These are phyloP conservation scores for Fusarium torulosum DNA, from an alignment of 2,329 filamentous ascomycete species.

Conservation along the genomic window DNA sequence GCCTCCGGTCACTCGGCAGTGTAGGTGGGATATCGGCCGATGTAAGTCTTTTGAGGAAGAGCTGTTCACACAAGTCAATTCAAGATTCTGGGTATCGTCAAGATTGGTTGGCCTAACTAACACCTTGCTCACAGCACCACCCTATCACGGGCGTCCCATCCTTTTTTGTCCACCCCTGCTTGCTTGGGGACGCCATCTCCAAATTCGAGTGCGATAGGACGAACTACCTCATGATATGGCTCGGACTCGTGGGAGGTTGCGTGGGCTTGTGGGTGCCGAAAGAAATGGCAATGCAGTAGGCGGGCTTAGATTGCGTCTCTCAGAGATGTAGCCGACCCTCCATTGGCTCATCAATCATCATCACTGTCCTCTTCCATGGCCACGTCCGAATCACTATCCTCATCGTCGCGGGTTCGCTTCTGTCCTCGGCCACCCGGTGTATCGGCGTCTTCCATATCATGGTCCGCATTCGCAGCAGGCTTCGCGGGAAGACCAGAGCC, in stretches of 20 bases:
- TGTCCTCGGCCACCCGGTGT: slow-evolving; percentile 69
- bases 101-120: slow-evolving; percentile 57
- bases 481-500: slow-evolving; percentile 60
- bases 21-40: slow-evolving; percentile 82
- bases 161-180: slow-evolving; percentile 95
- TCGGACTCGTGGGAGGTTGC: slow-evolving; percentile 85
- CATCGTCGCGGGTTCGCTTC: slow-evolving; percentile 77
- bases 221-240: slow-evolving; percentile 87
- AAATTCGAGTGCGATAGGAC: slow-evolving; percentile 71
- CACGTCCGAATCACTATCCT: slow-evolving; percentile 76
- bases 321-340: slow-evolving; percentile 37
- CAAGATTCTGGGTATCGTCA: slow-evolving; percentile 48
- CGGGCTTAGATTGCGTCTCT: slow-evolving; percentile 26
- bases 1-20: slow-evolving; percentile 70
- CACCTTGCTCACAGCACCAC: slow-evolving; percentile 73
- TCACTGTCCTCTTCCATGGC: slow-evolving; percentile 79
- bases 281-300: slow-evolving; percentile 67
- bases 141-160: slow-evolving; percentile 81
- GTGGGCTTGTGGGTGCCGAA: slow-evolving; percentile 83
- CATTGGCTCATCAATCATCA: slow-evolving; percentile 67
- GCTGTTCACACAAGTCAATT: slow-evolving; percentile 51
- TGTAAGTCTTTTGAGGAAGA: slow-evolving; percentile 65
- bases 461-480: slow-evolving; percentile 61
- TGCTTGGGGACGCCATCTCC: slow-evolving; percentile 84
- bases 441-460: slow-evolving; percentile 63